These are phyloP conservation scores for Otatea glauca DNA, from an alignment of 176 grass and related monocot genomes.

Conservation along the genomic window DNA sequence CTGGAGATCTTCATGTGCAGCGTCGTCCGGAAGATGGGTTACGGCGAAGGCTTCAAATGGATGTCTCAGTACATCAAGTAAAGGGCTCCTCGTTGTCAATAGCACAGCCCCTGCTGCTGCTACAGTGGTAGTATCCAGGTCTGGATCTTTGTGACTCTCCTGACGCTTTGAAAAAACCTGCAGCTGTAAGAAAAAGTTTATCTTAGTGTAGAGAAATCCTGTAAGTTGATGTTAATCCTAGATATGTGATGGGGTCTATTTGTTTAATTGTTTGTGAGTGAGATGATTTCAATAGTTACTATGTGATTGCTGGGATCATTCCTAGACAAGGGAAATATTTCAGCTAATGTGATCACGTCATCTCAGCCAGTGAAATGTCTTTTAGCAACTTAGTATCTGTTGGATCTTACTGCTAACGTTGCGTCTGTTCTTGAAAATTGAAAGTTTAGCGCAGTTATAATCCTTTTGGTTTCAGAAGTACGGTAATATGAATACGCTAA, in stretches of 20 bases:
- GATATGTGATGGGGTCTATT: slow-evolving; percentile 22
- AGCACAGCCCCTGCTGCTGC: background rate
- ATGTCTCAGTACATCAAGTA: slow-evolving; percentile 77
- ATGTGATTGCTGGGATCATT: slow-evolving; percentile 10
- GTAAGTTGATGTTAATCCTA: slow-evolving; percentile 46
- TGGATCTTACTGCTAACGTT: background rate
- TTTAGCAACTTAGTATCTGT: background rate
- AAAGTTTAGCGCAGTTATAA: background rate
- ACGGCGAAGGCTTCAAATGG: slow-evolving; percentile 67
- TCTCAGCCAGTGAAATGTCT: slow-evolving; percentile 23
- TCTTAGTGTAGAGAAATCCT: slow-evolving; percentile 44
- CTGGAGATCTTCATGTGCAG: slow-evolving; percentile 78
- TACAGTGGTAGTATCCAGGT: slow-evolving; percentile 8
- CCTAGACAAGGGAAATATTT: slow-evolving; percentile 27
- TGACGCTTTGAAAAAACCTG: slow-evolving; percentile 28
- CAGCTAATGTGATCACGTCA: slow-evolving; percentile 23
- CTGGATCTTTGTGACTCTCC: slow-evolving; percentile 27
- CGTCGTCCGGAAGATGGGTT: slow-evolving; percentile 69
- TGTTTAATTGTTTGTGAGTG: slow-evolving; percentile 38
- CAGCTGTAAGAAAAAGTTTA: slow-evolving; percentile 28
- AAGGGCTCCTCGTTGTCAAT: slow-evolving; percentile 4
- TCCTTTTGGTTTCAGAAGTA: background rate
- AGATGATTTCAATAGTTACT: slow-evolving; percentile 14
- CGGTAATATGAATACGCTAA: background rate
- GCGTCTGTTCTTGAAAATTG: background rate